Conservation (phyloP, 2,329 filamentous ascomycete species). For the Venturia aucupariae region DNA sequence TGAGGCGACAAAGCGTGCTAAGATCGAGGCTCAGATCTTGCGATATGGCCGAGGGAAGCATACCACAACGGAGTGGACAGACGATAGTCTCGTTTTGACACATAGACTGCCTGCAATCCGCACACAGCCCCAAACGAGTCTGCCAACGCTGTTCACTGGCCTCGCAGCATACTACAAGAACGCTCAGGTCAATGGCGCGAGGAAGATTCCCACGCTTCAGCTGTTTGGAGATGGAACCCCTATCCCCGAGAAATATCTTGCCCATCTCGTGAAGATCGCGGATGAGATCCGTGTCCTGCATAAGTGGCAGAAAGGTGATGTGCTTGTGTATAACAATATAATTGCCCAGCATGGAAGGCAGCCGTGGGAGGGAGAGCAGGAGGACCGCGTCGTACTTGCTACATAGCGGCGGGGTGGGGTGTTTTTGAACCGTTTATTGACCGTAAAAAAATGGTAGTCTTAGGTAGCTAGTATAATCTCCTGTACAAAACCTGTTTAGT, state of each 20-base stretch:
- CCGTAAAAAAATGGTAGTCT: too few relatives aligned
- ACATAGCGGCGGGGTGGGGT: too few relatives aligned
- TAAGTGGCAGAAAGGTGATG: conserved; percentile 39
- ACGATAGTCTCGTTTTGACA: conserved; percentile 34
- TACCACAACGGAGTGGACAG: conserved; percentile 41
- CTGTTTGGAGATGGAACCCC: conserved; percentile 38
- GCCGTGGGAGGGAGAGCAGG: conserved; percentile 40
- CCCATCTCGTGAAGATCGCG: conserved; percentile 34
- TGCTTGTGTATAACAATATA: conserved; percentile 41
- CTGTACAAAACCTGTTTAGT: too few relatives aligned
- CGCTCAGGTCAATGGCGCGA: conserved; percentile 17
- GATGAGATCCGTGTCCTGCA: conserved; percentile 42
- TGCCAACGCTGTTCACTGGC: conserved; percentile 40
- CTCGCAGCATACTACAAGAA: conserved; percentile 39
- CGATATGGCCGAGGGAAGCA: conserved; percentile 37
- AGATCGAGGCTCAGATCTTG: conserved; percentile 42
- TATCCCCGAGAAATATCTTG: conserved; percentile 39
- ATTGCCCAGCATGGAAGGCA: conserved; percentile 42
- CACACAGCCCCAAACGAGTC: conserved; percentile 36
- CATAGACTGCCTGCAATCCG: conserved; percentile 39
- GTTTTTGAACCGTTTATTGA: too few relatives aligned
- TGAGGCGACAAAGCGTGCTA: conserved; percentile 30
- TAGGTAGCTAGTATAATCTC: too few relatives aligned
- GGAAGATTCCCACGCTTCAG: conserved; percentile 31
- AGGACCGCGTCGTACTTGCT: conserved; percentile 38